A percentile compares a stretch with the other conserved stretches of the same genome.
phyloP scores from a whole-genome alignment of 345 rosid genomes.

The Populus ilicifolia region DNA sequence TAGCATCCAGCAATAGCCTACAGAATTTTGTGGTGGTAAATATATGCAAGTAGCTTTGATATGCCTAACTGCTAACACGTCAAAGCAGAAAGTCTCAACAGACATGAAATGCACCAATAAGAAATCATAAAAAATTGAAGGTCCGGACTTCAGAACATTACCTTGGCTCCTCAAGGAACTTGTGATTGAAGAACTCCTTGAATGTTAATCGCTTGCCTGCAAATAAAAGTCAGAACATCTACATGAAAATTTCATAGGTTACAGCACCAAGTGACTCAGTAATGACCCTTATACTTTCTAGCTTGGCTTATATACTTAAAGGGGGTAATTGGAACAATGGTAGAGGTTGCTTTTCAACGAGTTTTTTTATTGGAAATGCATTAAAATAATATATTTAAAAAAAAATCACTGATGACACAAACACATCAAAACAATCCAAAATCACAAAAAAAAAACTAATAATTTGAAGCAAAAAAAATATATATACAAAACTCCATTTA shows the following conservation, averaged over 20 bases:
- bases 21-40: conserved; percentile 23
- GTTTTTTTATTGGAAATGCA: no score
- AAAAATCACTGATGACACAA: no score
- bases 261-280: neutral
- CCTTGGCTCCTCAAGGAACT: conserved; percentile 57
- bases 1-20: conserved; percentile 39
- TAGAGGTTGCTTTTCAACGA: no score
- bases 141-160: conserved; percentile 20
- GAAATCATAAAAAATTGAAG: neutral
- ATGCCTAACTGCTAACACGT: neutral
- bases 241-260: neutral
- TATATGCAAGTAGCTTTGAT: conserved; percentile 11
- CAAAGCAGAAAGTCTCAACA: neutral
- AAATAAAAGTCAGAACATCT: conserved; percentile 15
- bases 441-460: no score
- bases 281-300: neutral
- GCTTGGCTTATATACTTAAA: neutral
- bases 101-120: conserved; percentile 2
- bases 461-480: no score
- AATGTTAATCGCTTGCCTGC: conserved; percentile 69
- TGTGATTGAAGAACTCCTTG: conserved; percentile 71
- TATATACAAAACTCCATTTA: no score
- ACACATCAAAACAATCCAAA: no score
- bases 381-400: no score
- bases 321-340: no score